These are phyloP conservation scores for Echeveria elegans DNA, from an alignment of 164 flowering plant species.

Conservation along the genomic window DNA sequence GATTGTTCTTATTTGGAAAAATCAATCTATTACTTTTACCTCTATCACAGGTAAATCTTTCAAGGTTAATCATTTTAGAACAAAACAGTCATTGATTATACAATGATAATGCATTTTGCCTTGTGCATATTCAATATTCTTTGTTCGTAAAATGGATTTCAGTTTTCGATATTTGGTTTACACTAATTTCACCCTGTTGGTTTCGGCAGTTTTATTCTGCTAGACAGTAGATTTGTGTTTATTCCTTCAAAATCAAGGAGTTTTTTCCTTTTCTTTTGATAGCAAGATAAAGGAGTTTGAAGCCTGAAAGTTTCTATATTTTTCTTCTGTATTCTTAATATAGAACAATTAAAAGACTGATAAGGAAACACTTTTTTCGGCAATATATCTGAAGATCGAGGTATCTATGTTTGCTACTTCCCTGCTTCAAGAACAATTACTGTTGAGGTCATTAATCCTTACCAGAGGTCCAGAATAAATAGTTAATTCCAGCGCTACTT, in stretches of 20 bases:
- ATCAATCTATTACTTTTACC: slow-evolving; percentile 69
- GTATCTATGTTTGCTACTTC: slow-evolving; percentile 58
- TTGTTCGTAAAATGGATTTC: too few relatives aligned
- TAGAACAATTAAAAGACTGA: not conserved
- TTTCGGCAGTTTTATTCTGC: too few relatives aligned
- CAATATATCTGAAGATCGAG: slow-evolving; percentile 82
- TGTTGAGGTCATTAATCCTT: slow-evolving; percentile 78
- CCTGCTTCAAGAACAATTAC: slow-evolving; percentile 45
- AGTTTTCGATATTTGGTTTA: too few relatives aligned
- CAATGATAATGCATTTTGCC: too few relatives aligned
- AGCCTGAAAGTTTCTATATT: not conserved
- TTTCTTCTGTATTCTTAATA: not conserved
- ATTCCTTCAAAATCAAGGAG: not conserved
- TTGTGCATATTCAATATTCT: too few relatives aligned
- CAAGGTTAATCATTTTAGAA: too few relatives aligned
- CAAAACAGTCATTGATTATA: too few relatives aligned
- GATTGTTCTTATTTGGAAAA: slow-evolving; percentile 83
- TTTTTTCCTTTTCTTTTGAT: too few relatives aligned
- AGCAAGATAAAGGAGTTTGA: too few relatives aligned
- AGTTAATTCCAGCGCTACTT: slow-evolving; percentile 55
- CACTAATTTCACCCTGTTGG: too few relatives aligned
- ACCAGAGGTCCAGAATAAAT: slow-evolving; percentile 73
- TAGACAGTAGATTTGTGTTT: not conserved
- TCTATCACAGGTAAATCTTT: slow-evolving; percentile 75
- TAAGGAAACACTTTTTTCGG: slow-evolving; percentile 8